Evolutionary conservation across 2,329 filamentous ascomycete genomes (phyloP).

Genomic region (Claviceps monticola): DNA sequence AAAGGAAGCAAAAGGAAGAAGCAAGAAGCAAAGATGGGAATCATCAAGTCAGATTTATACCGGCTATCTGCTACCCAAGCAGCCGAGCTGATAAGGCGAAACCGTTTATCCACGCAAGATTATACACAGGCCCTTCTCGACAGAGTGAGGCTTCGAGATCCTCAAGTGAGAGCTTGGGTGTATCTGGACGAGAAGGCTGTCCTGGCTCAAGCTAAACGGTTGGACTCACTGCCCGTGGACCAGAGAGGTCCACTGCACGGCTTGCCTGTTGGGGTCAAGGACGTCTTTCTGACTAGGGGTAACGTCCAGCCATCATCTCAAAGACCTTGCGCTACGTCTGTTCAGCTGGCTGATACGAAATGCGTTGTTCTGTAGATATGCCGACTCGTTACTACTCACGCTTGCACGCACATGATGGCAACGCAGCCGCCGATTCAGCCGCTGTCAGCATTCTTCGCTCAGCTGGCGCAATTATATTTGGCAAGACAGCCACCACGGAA

Average conservation of each 20-base stretch:
- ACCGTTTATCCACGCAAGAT: constrained; percentile 29
- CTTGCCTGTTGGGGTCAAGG: constrained; percentile 44
- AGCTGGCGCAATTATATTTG: constrained; percentile 41
- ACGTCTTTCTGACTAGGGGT: constrained; percentile 44
- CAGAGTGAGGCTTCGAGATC: constrained; percentile 30
- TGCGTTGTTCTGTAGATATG: constrained; percentile 26
- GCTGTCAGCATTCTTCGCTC: constrained; percentile 36
- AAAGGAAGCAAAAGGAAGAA: background rate
- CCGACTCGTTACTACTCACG: constrained; percentile 42
- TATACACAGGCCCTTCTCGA: constrained; percentile 34
- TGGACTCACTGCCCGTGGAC: constrained; percentile 33
- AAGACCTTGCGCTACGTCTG: background rate
- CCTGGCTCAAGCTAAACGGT: constrained; percentile 31
- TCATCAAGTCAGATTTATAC: constrained; percentile 1
- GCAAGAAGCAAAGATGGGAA: background rate
- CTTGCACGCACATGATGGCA: constrained; percentile 31
- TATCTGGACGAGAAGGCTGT: constrained; percentile 32
- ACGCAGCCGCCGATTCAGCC: constrained; percentile 35
- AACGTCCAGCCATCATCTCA: background rate
- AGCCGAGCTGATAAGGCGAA: constrained; percentile 5
- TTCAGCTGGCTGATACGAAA: background rate
- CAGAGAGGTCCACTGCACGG: constrained; percentile 43
- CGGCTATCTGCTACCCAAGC: constrained; percentile 4
- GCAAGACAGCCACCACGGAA: constrained; percentile 43
- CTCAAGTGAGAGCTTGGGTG: constrained; percentile 35